Evolutionary conservation across 2,329 filamentous ascomycete species (phyloP).

Genomic region (Fusarium sp.): DNA sequence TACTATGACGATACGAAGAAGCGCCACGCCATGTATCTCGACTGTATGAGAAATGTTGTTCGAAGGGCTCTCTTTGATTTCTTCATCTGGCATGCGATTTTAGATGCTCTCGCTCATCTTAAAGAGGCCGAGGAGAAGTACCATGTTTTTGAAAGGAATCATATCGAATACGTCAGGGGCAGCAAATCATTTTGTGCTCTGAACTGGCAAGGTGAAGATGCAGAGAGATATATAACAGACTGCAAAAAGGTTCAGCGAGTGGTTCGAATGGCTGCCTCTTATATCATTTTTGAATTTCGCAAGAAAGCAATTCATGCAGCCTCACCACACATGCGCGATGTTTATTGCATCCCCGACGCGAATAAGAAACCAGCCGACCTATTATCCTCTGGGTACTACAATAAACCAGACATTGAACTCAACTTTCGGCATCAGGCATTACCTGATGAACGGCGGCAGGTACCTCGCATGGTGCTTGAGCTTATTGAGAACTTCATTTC

Average conservation of each 20-base stretch:
- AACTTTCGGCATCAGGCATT: background rate
- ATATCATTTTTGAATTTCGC: constrained; percentile 41
- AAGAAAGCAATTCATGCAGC: constrained; percentile 41
- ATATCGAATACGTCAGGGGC: background rate
- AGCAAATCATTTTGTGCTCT: background rate
- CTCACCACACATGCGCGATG: constrained; percentile 31
- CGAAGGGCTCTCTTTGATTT: constrained; percentile 39
- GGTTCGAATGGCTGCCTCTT: constrained; percentile 33
- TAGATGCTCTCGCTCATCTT: background rate
- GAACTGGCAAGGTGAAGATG: background rate
- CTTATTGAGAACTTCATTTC: constrained; percentile 44
- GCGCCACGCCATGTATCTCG: constrained; percentile 31
- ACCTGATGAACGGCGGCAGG: constrained; percentile 8
- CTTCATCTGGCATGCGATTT: constrained; percentile 33
- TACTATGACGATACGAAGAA: background rate
- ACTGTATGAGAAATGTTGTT: constrained; percentile 32
- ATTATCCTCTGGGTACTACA: constrained; percentile 3
- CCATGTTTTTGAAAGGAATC: background rate
- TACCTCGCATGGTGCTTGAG: constrained; percentile 27
- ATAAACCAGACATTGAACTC: background rate
- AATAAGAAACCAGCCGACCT: background rate
- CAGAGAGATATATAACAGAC: background rate
- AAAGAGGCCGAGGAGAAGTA: background rate
- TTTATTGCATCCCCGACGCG: constrained; percentile 9
- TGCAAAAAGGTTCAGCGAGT: background rate